Percentiles rank a stretch among this genome's conserved stretches.
Evolutionary conservation across 306 rosid species (phyloP).

Genomic region (Carpinus fangiana): DNA sequence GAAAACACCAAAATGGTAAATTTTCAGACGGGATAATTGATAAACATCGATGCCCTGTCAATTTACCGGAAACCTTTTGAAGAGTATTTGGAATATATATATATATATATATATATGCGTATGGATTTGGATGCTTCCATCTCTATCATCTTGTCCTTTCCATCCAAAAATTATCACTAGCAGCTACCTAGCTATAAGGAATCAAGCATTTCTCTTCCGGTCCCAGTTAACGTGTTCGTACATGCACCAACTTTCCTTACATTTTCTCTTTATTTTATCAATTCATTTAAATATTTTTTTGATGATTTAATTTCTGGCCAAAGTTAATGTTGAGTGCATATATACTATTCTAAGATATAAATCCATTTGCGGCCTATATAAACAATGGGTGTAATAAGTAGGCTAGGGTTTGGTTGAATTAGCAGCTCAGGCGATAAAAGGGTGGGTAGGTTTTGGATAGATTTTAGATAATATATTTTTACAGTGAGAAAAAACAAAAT

Average conservation of each 20-base stretch:
- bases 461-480: neutral
- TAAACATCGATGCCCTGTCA: neutral
- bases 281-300: too few species aligned
- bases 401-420: neutral
- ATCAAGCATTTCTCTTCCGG: neutral
- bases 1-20: too few species aligned
- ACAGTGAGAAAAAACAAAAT: neutral
- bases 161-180: neutral
- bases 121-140: too few species aligned
- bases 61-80: neutral
- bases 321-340: neutral
- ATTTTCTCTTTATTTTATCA: too few species aligned
- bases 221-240: neutral
- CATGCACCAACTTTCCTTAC: too few species aligned
- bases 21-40: neutral
- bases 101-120: too few species aligned
- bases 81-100: too few species aligned
- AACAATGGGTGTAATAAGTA: neutral
- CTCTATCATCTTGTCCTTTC: neutral
- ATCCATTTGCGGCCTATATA: neutral
- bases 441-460: neutral
- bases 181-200: too few species aligned
- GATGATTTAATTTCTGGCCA: too few species aligned
- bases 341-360: neutral
- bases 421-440: neutral